Conservation (phyloP, 129 eudicot genomes). For the Flaveria brownii region DNA sequence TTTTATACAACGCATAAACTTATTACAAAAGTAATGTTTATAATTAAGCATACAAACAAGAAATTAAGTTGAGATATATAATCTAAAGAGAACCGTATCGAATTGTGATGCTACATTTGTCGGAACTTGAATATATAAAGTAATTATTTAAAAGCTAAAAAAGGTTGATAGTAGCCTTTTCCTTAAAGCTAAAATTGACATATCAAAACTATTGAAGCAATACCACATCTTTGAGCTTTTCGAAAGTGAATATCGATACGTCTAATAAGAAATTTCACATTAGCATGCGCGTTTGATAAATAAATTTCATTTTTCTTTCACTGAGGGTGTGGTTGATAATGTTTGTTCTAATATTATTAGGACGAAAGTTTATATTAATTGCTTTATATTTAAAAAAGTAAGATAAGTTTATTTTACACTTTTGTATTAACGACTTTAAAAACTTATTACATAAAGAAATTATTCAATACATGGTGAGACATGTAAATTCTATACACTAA, state of each 20-base stretch:
- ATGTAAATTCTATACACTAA: no score
- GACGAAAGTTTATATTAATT: no score
- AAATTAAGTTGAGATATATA: slow-evolving; percentile 2
- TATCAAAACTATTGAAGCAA: not conserved
- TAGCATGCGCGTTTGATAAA: not conserved
- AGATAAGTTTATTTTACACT: no score
- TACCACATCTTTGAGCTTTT: not conserved
- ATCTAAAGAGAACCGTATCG: slow-evolving; percentile 8
- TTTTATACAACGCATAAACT: not conserved
- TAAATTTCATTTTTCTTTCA: not conserved
- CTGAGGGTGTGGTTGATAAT: not conserved
- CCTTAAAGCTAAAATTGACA: slow-evolving; percentile 15
- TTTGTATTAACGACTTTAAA: no score
- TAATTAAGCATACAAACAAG: slow-evolving; percentile 11
- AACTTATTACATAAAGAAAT: no score
- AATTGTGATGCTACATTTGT: slow-evolving; percentile 27
- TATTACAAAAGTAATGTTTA: not conserved
- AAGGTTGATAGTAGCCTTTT: slow-evolving; percentile 19
- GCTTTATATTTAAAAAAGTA: no score
- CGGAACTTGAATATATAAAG: slow-evolving; percentile 17
- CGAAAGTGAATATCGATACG: slow-evolving; percentile 7
- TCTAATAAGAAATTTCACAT: not conserved
- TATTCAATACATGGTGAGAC: no score
- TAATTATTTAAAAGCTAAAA: not conserved
- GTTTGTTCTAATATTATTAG: no score